A percentile compares a stretch with the other conserved stretches of the same genome.
These are phyloP conservation scores for Ammopiptanthus mongolicus DNA, from an alignment of 306 rosid species.

Conservation along the genomic window DNA sequence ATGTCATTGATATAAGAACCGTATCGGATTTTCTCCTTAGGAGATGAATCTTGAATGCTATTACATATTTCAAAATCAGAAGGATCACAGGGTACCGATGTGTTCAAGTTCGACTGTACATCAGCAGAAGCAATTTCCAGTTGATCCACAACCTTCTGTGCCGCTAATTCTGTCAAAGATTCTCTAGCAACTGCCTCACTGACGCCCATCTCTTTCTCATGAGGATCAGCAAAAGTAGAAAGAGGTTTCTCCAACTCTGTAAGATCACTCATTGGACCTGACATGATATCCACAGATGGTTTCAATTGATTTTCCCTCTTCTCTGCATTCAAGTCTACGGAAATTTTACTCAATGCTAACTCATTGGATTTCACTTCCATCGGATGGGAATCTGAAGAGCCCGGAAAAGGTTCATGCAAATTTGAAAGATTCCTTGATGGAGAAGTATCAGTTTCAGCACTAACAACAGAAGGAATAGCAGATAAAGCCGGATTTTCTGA, in stretches of 20 bases:
- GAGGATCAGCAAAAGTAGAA: constrained; percentile 27
- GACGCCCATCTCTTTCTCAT: constrained; percentile 28
- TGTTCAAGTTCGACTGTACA: constrained; percentile 20
- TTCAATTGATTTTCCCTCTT: constrained; percentile 25
- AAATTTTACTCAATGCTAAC: constrained; percentile 28
- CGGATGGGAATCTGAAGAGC: constrained; percentile 24
- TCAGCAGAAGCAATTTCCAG: constrained; percentile 32
- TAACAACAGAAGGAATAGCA: constrained; percentile 1
- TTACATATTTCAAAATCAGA: constrained; percentile 27
- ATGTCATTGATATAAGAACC: constrained; percentile 29
- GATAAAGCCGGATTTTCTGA: constrained; percentile 19
- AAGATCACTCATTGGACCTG: constrained; percentile 26
- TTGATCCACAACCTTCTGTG: constrained; percentile 23
- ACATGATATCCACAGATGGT: constrained; percentile 23
- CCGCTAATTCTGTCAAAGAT: constrained; percentile 23
- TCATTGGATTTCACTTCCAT: constrained; percentile 31
- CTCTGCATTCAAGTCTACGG: constrained; percentile 23
- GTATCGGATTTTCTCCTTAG: constrained; percentile 24
- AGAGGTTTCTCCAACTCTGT: constrained; percentile 32
- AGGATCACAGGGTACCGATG: constrained; percentile 21
- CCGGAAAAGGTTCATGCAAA: constrained; percentile 29
- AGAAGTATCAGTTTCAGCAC: constrained; percentile 27
- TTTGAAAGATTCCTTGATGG: constrained; percentile 26
- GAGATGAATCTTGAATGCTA: constrained; percentile 25
- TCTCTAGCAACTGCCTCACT: constrained; percentile 34